Conservation (phyloP, 208 protist species). For the Strigomonas oncopelti region DNA sequence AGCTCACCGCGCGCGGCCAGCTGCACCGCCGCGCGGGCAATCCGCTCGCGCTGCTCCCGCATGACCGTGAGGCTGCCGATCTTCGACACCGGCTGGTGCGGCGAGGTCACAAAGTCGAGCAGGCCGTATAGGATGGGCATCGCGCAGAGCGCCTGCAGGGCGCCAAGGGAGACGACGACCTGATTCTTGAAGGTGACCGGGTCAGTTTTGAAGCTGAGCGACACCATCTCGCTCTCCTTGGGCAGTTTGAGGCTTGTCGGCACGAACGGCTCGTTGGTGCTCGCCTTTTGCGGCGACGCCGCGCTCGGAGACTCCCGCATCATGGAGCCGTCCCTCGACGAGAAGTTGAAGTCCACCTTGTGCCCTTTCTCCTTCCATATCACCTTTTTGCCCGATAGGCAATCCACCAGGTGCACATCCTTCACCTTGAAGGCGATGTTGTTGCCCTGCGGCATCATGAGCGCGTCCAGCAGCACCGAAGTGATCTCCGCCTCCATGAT, state of each 20-base stretch:
- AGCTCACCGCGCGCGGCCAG: conserved; percentile 50
- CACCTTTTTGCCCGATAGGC: conserved; percentile 51
- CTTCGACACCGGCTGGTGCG: conserved; percentile 66
- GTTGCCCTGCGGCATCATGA: conserved; percentile 23
- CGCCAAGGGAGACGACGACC: conserved; percentile 52
- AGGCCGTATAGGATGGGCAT: conserved; percentile 67
- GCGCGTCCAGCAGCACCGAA: conserved; percentile 60
- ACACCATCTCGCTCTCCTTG: conserved; percentile 29
- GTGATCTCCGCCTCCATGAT: conserved; percentile 67
- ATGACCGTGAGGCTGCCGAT: conserved; percentile 79
- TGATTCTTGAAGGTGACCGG: conserved; percentile 36
- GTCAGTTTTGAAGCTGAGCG: conserved; percentile 45
- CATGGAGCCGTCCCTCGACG: neutral
- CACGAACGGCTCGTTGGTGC: neutral
- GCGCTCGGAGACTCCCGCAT: neutral
- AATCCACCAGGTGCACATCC: conserved; percentile 55
- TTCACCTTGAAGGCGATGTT: conserved; percentile 57
- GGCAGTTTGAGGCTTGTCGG: neutral
- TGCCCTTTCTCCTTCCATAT: conserved; percentile 20
- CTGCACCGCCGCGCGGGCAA: conserved; percentile 45
- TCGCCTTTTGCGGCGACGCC: neutral
- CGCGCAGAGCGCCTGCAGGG: conserved; percentile 50
- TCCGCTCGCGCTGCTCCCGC: conserved; percentile 68
- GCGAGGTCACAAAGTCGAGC: conserved; percentile 66
- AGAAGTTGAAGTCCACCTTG: conserved; percentile 26